phyloP scores from a whole-genome alignment of 768 basidiomycete species.

The Lactarius akahatsu region DNA sequence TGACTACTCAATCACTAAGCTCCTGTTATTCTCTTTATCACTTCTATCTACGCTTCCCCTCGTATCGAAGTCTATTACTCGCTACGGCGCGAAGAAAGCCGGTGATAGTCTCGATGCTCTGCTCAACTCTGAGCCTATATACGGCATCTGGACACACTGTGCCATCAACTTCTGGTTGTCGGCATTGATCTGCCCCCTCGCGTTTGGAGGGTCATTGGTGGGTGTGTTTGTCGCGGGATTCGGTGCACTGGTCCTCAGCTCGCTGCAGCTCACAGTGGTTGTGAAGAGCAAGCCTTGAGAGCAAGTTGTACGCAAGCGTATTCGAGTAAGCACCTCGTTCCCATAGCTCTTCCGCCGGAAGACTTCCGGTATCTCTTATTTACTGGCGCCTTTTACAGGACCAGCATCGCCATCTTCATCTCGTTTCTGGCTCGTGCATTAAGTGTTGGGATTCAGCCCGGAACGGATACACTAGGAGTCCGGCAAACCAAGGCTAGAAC shows the following conservation, averaged over 20 bases:
- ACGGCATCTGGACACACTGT: constrained; percentile 60
- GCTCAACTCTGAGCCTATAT: constrained; percentile 62
- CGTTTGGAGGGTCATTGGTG: constrained; percentile 78
- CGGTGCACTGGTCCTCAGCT: constrained; percentile 64
- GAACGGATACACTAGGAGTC: too few relatives aligned
- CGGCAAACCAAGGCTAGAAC: too few relatives aligned
- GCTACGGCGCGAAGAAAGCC: constrained; percentile 60
- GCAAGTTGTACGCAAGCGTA: constrained; percentile 78
- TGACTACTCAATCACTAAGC: too few relatives aligned
- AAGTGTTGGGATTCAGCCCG: constrained; percentile 36
- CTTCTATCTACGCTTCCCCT: too few relatives aligned
- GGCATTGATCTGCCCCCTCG: constrained; percentile 78
- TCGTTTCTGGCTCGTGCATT: constrained; percentile 79
- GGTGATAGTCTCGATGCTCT: constrained; percentile 58
- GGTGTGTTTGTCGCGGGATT: constrained; percentile 78
- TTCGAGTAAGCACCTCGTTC: constrained; percentile 64
- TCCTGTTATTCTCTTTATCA: too few relatives aligned
- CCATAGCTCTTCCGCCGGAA: background rate
- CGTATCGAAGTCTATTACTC: too few relatives aligned
- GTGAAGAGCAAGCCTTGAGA: constrained; percentile 46
- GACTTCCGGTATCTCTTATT: background rate
- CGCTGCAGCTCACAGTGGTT: constrained; percentile 70
- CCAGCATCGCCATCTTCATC: constrained; percentile 73
- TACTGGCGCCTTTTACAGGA: constrained; percentile 43
- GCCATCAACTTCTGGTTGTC: constrained; percentile 67